Evolutionary conservation across 768 basidiomycete genomes (phyloP), one percentile per base, ranked within the genome.

Genomic region (Lactarius vividus): DNA sequence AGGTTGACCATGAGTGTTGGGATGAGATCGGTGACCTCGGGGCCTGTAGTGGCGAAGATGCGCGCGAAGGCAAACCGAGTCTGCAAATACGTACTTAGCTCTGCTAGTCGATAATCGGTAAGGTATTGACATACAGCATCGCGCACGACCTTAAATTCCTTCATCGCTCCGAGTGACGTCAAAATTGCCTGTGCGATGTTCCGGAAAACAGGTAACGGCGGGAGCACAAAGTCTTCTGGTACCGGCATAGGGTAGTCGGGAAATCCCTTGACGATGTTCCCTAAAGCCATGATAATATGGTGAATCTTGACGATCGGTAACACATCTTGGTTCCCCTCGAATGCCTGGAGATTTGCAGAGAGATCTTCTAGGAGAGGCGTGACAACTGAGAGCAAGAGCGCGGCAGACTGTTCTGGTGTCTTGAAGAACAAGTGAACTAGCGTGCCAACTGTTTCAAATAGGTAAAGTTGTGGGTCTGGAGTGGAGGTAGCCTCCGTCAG

Each of bases 241-340:
- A 88, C 78, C 1, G 86, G 83, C 18, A 83, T 85, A 52, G 92
- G 91, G 72, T 90, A 89, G 73, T 94, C 94, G 0, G 97, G 97
- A 77, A 98, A 98, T 15, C 97, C 97, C 77, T 97, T 97, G 40
- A 95, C 91, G 62, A 98, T 85, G 71, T 92, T 94, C 15, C 96
- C 96, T 26, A 98, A 81, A 3, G 96, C 95, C 88, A 96, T 91
- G 74, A 98, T 89, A 70, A 88, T 83, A 77, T 98, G 96, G 71
- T 98, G 97, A 9, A 94, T 85, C 73, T 86, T 87, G 62, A 98
- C 81, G 71, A 97, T 86, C n/a, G 92, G 84, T 53, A 91, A 75
- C 7, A 92, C 77, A 70, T 94, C 91, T 55, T 84, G 81, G 3
- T 82, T 75, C 10, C 84, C 84, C 69, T 86, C 85, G 33, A 77